Conservation (phyloP, 2,329 filamentous ascomycete species). For the Parafenestella ontariensis region DNA sequence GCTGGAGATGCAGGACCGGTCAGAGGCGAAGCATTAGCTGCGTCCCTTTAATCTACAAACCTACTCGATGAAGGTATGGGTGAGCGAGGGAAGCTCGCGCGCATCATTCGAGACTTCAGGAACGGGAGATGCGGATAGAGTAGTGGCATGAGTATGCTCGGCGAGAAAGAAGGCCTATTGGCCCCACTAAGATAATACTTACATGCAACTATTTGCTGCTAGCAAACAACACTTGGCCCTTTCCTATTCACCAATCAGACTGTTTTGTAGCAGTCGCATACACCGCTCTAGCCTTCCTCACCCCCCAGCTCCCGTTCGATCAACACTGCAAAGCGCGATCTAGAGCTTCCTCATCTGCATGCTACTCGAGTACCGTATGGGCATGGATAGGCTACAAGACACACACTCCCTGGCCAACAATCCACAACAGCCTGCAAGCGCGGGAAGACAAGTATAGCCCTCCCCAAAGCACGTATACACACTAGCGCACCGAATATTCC, state of each 20-base stretch:
- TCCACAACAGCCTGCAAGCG: background rate
- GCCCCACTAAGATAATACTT: too few relatives aligned
- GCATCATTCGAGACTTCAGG: too few relatives aligned
- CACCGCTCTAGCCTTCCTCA: background rate
- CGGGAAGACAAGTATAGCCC: background rate
- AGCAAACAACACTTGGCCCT: background rate
- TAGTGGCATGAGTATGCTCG: too few relatives aligned
- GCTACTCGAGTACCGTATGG: background rate
- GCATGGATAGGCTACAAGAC: background rate
- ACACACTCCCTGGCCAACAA: too few relatives aligned
- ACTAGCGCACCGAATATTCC: constrained; percentile 8
- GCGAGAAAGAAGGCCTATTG: too few relatives aligned
- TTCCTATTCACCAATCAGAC: background rate
- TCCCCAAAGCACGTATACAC: background rate
- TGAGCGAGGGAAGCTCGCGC: background rate
- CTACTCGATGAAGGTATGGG: background rate
- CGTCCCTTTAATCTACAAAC: background rate
- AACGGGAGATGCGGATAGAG: too few relatives aligned
- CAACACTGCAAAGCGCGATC: constrained; percentile 4
- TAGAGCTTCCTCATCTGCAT: background rate
- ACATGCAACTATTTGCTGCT: too few relatives aligned
- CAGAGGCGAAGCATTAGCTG: background rate
- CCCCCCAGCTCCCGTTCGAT: background rate
- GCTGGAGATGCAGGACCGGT: constrained; percentile 9
- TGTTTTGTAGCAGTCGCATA: background rate